Evolutionary conservation across 164 flowering plant species (phyloP), one percentile per base, ranked within the genome.

Genomic region (Vitis rupestris): DNA sequence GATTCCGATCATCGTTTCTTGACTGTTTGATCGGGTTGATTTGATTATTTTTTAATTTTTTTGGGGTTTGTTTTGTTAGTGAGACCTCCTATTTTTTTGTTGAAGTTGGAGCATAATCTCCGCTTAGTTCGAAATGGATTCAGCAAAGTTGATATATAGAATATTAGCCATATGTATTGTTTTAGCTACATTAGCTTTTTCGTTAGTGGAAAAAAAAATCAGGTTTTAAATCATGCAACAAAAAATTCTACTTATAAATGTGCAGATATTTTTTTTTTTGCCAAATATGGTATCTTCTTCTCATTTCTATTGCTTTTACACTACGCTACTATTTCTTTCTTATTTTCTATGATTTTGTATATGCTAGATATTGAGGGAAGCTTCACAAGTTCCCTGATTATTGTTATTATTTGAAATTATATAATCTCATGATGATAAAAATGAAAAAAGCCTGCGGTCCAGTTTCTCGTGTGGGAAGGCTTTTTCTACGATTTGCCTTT

Each of bases 161-260:
- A 2, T 37, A 37, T 37, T 1, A 5, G 17, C 59, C 57, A 17
- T 50, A 29, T 12, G 16, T 50, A 17, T 66, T 3, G 11, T 50
- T 63, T 59, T 68, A 65, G 74, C 68, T 75, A 31, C 80, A 78
- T 72, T 76, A 13, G 53, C 61, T 63, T 61, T 44, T 27, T 30
- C 62, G 31, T 12, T 12, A 29, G 2, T 51, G n/a, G 30, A 2
- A 37, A 37, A 37, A 31, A 37, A 37, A 37, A 37, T 37, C 7
- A 23, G 44, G 44, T 37, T 37, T 37, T 37, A 37, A 37, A 37
- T 37, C 44, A 37, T 37, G 44, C 44, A 37, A 37, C 44, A 37
- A 37, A 37, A 37, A 6, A 6, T 37, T 37, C 44, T 37, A 37
- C 44, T 37, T 37, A 37, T 37, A 37, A 47, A 29, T 54, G 48